These are phyloP conservation scores for Phoenix dactylifera DNA, from an alignment of 176 grass and related monocot genomes.

Conservation along the genomic window DNA sequence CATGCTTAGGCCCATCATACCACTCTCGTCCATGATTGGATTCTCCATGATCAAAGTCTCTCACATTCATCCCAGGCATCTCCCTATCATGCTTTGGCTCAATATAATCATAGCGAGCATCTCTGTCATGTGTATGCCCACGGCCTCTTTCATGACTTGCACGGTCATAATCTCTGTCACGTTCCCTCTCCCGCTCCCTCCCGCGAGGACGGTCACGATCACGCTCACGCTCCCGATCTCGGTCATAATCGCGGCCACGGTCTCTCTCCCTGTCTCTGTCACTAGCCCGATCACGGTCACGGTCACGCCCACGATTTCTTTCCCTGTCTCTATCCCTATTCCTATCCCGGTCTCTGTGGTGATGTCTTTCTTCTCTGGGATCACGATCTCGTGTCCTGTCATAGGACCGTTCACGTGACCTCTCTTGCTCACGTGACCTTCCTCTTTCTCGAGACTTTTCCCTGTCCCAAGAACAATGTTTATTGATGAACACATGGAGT, in stretches of 20 bases:
- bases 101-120: slow-evolving; percentile 26
- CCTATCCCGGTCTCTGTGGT: slow-evolving; percentile 47
- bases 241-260: slow-evolving; percentile 9
- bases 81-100: slow-evolving; percentile 50
- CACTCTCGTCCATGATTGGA: background rate
- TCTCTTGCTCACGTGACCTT: slow-evolving; percentile 35
- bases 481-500: background rate
- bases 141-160: slow-evolving; percentile 25
- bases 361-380: slow-evolving; percentile 58
- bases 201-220: slow-evolving; percentile 53
- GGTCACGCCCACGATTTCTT: no score
- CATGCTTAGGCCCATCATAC: slow-evolving; percentile 25
- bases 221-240: no score
- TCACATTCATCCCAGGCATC: slow-evolving; percentile 19
- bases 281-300: slow-evolving; percentile 5
- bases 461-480: slow-evolving; percentile 27
- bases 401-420: slow-evolving; percentile 41
- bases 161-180: slow-evolving; percentile 30
- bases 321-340: slow-evolving; percentile 24
- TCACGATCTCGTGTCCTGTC: slow-evolving; percentile 54
- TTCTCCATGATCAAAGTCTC: slow-evolving; percentile 1
- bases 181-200: slow-evolving; percentile 35
- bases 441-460: slow-evolving; percentile 64
- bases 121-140: slow-evolving; percentile 35
- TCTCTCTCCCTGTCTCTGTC: slow-evolving; percentile 58